phyloP scores from a whole-genome alignment of 1,284 basidiomycete species.

The Tilletia caries region DNA sequence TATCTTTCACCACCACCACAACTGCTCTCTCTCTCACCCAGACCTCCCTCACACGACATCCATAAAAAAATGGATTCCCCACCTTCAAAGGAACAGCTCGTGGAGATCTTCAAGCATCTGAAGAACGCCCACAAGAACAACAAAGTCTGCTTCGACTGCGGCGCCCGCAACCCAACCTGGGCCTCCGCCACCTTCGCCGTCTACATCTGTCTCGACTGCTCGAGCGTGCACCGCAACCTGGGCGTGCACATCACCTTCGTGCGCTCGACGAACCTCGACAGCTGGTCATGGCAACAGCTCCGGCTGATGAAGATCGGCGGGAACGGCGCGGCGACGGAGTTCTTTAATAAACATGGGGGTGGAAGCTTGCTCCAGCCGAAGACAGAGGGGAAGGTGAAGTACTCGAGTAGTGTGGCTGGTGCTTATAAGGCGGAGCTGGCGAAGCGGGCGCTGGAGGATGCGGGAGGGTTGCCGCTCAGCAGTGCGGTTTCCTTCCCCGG shows the following conservation, averaged over 20 bases:
- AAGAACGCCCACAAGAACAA: constrained; percentile 44
- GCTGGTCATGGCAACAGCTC: constrained; percentile 85
- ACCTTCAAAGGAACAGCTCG: constrained; percentile 36
- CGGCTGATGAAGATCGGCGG: constrained; percentile 96
- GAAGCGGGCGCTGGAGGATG: constrained; percentile 76
- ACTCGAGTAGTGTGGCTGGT: constrained; percentile 75
- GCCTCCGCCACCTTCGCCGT: constrained; percentile 92
- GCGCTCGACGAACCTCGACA: constrained; percentile 91
- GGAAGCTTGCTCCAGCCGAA: constrained; percentile 67
- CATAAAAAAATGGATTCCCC: constrained; percentile 2
- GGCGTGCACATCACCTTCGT: constrained; percentile 99
- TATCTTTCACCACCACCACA: too few species aligned
- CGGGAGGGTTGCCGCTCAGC: constrained; percentile 41
- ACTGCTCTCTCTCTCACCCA: too few species aligned
- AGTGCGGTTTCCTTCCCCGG: constrained; percentile 47
- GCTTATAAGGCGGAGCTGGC: constrained; percentile 90
- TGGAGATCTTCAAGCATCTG: constrained; percentile 52
- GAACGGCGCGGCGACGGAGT: constrained; percentile 82
- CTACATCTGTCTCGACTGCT: constrained; percentile 97
- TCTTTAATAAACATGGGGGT: constrained; percentile 83
- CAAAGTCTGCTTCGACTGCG: constrained; percentile 86
- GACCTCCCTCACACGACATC: too few species aligned
- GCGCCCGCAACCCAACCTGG: constrained; percentile 96
- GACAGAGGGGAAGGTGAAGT: constrained; percentile 79
- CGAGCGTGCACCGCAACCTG: constrained; percentile 89